Conservation (phyloP, 208 protist genomes). For the Blastocrithidia nonstop region DNA sequence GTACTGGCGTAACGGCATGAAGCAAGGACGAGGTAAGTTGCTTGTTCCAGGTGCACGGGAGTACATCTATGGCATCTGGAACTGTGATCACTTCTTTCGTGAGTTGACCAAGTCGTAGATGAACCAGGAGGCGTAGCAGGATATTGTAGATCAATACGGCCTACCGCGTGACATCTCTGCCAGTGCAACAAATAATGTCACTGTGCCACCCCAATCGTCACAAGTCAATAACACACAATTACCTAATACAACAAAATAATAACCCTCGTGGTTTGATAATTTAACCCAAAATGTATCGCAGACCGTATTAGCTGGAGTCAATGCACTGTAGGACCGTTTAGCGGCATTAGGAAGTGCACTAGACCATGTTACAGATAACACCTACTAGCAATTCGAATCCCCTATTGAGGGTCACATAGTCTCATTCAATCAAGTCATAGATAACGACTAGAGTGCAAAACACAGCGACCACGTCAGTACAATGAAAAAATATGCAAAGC, state of each 20-base stretch:
- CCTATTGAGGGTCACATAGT: no score
- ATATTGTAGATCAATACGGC: slow-evolving; percentile 17
- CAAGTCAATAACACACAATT: no score
- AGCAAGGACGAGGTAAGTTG: slow-evolving; percentile 48
- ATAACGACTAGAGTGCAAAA: no score
- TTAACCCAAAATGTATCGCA: slow-evolving; percentile 7
- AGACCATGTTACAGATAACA: slow-evolving; percentile 16
- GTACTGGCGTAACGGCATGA: slow-evolving; percentile 39
- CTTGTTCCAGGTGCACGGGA: slow-evolving; percentile 17
- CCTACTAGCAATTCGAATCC: no score
- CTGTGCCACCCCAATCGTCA: no score
- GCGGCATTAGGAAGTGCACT: slow-evolving; percentile 30
- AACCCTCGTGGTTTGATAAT: neutral
- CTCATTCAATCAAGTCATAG: no score
- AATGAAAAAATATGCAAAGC: no score
- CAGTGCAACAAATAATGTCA: slow-evolving; percentile 1
- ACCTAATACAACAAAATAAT: no score
- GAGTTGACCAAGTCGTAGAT: slow-evolving; percentile 37
- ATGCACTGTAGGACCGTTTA: slow-evolving; percentile 27
- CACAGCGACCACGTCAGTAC: no score
- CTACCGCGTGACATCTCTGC: slow-evolving; percentile 7
- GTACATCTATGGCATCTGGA: slow-evolving; percentile 50
- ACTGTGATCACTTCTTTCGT: slow-evolving; percentile 43
- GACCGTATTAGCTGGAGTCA: slow-evolving; percentile 13
- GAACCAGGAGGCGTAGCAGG: slow-evolving; percentile 11